Evolutionary conservation across 306 rosid genomes (phyloP).

Genomic region (Sicyos edulis): DNA sequence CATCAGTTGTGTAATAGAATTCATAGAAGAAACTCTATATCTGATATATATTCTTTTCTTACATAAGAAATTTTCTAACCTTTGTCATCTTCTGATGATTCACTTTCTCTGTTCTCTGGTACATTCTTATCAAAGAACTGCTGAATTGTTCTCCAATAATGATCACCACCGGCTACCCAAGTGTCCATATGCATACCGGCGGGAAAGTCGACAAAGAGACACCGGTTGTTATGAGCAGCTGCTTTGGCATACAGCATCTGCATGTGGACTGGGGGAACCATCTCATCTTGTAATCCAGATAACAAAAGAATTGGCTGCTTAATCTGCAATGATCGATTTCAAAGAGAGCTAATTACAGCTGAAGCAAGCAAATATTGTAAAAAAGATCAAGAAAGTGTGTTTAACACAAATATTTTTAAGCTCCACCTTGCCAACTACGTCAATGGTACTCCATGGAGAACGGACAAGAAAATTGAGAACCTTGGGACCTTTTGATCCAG

Average conservation of each 20-base stretch:
- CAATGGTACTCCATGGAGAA: slow-evolving; percentile 95
- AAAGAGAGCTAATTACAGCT: neutral
- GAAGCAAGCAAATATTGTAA: neutral
- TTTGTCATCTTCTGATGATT: slow-evolving; percentile 37
- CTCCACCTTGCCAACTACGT: slow-evolving; percentile 75
- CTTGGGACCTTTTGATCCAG: slow-evolving; percentile 63
- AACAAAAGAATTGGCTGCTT: slow-evolving; percentile 93
- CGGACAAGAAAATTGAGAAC: slow-evolving; percentile 83
- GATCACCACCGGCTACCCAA: slow-evolving; percentile 87
- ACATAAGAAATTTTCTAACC: neutral
- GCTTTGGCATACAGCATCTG: slow-evolving; percentile 91
- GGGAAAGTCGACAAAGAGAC: slow-evolving; percentile 77
- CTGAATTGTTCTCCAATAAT: slow-evolving; percentile 76
- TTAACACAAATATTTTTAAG: neutral
- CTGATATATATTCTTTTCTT: neutral
- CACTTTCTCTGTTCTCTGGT: slow-evolving; percentile 43
- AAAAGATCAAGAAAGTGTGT: neutral
- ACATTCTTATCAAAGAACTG: slow-evolving; percentile 57
- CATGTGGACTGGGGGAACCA: slow-evolving; percentile 93
- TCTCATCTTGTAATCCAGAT: slow-evolving; percentile 96
- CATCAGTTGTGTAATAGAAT: neutral
- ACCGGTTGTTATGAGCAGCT: slow-evolving; percentile 67
- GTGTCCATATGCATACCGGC: slow-evolving; percentile 99
- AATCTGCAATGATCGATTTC: slow-evolving; percentile 48
- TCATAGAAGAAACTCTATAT: neutral